These are phyloP conservation scores for Nemophila menziesii DNA, from an alignment of 257 asterid genomes.

Conservation along the genomic window DNA sequence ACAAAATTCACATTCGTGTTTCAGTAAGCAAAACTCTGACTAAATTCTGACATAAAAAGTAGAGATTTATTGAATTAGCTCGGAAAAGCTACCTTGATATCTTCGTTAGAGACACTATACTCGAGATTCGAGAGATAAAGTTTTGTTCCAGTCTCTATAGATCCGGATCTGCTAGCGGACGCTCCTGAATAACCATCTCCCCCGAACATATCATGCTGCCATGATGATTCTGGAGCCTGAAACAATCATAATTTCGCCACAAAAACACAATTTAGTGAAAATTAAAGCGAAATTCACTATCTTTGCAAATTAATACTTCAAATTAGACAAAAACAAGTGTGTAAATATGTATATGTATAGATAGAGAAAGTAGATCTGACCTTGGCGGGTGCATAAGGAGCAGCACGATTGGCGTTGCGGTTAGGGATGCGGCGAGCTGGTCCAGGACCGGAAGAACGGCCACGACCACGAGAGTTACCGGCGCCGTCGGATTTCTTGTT, in stretches of 20 bases:
- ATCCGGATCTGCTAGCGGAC: slow-evolving; percentile 44
- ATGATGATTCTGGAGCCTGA: slow-evolving; percentile 80
- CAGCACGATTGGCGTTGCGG: slow-evolving; percentile 51
- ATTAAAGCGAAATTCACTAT: not conserved
- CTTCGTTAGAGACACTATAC: slow-evolving; percentile 83
- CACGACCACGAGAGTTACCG: slow-evolving; percentile 42
- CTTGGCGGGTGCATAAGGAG: slow-evolving; percentile 37
- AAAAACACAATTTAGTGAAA: slow-evolving; percentile 2
- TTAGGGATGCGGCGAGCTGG: slow-evolving; percentile 64
- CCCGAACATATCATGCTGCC: slow-evolving; percentile 77
- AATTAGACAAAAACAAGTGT: too few relatives aligned
- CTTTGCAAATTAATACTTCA: too few relatives aligned
- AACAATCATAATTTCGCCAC: slow-evolving; percentile 8
- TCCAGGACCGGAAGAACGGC: slow-evolving; percentile 41
- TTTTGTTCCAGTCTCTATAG: slow-evolving; percentile 93
- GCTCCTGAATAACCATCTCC: slow-evolving; percentile 17
- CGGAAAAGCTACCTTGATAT: slow-evolving; percentile 53
- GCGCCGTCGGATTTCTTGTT: slow-evolving; percentile 49
- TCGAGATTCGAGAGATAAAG: slow-evolving; percentile 83
- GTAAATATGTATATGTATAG: not conserved
- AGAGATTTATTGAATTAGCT: not conserved
- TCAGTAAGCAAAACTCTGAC: not conserved
- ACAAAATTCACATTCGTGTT: slow-evolving; percentile 7
- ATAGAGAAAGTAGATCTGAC: slow-evolving; percentile 36
- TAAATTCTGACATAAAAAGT: not conserved